A percentile compares a stretch with the other conserved stretches of the same genome.
Evolutionary conservation across 495 filamentous ascomycete genomes (phyloP).

Genomic region (Penicillium verhagenii): DNA sequence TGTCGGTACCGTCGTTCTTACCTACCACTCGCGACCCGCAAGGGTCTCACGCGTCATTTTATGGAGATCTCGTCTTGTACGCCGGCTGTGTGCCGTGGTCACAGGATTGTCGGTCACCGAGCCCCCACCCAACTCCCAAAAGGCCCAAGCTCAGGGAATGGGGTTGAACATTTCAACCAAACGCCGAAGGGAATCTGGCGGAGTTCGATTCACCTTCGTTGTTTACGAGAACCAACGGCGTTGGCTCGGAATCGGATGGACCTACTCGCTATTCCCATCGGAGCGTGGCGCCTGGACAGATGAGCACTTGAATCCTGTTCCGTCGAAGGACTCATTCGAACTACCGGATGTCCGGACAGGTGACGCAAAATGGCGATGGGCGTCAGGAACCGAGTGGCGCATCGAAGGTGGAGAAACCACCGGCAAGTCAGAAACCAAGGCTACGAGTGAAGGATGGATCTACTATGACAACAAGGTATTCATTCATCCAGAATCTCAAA

Average conservation of each 20-base stretch:
- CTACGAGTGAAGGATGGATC: conserved; percentile 81
- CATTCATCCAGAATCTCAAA: too few relatives aligned
- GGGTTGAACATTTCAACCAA: conserved; percentile 49
- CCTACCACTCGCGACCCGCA: conserved; percentile 87
- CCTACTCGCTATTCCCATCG: conserved; percentile 80
- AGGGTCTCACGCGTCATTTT: conserved; percentile 83
- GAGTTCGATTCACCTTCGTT: conserved; percentile 92
- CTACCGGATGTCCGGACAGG: conserved; percentile 83
- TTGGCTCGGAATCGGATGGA: conserved; percentile 96
- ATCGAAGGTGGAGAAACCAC: conserved; percentile 69
- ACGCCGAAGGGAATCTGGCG: conserved; percentile 58
- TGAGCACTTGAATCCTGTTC: conserved; percentile 81
- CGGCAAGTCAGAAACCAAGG: conserved; percentile 32
- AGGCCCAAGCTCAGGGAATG: conserved; percentile 38
- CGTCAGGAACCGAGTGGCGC: conserved; percentile 76
- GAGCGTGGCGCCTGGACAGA: conserved; percentile 93
- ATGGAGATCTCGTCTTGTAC: conserved; percentile 79
- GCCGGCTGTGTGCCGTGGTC: conserved; percentile 61
- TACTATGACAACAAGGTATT: conserved; percentile 96
- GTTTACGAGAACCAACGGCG: conserved; percentile 95
- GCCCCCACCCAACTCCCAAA: conserved; percentile 26
- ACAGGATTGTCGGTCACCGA: conserved; percentile 75
- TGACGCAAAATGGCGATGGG: conserved; percentile 86
- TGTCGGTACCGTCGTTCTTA: conserved; percentile 76
- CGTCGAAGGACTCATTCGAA: conserved; percentile 77